Evolutionary conservation across 352 stramenopile species (phyloP).

Genomic region (Phytopythium helicoides): DNA sequence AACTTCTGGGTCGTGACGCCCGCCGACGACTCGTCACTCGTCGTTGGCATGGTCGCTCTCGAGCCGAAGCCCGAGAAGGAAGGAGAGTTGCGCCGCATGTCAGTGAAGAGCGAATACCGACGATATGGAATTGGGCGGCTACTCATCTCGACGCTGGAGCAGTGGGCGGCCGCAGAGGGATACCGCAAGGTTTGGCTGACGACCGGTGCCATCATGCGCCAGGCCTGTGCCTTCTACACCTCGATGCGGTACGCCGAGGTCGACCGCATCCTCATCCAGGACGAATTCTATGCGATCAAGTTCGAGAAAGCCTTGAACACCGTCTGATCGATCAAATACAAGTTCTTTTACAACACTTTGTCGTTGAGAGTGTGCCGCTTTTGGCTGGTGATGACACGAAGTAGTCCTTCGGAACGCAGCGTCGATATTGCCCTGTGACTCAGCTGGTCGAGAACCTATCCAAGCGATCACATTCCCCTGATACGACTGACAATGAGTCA

Average conservation of each 20-base stretch:
- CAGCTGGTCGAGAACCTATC: too few relatives aligned
- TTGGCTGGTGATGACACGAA: too few relatives aligned
- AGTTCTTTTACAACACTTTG: not conserved
- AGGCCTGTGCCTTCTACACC: constrained; percentile 26
- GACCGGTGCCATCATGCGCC: constrained; percentile 21
- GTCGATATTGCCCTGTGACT: too few relatives aligned
- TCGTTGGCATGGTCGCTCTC: constrained; percentile 29
- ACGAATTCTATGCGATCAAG: constrained; percentile 23
- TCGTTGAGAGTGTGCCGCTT: too few relatives aligned
- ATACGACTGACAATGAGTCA: too few relatives aligned
- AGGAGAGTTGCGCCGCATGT: constrained; percentile 39
- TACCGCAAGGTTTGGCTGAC: constrained; percentile 33
- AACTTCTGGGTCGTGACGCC: constrained; percentile 49
- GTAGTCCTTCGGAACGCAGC: too few relatives aligned
- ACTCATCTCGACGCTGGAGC: constrained; percentile 35
- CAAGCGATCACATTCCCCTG: too few relatives aligned
- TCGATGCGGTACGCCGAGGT: constrained; percentile 22
- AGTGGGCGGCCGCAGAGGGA: constrained; percentile 22
- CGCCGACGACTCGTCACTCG: constrained; percentile 8
- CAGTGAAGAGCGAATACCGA: constrained; percentile 29
- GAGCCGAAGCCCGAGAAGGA: constrained; percentile 20
- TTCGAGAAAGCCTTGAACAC: constrained; percentile 20
- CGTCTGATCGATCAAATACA: not conserved
- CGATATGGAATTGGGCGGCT: constrained; percentile 31
- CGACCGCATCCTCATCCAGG: constrained; percentile 11